Conservation (phyloP, 2,329 filamentous ascomycete species). For the Helotiales sp. region DNA sequence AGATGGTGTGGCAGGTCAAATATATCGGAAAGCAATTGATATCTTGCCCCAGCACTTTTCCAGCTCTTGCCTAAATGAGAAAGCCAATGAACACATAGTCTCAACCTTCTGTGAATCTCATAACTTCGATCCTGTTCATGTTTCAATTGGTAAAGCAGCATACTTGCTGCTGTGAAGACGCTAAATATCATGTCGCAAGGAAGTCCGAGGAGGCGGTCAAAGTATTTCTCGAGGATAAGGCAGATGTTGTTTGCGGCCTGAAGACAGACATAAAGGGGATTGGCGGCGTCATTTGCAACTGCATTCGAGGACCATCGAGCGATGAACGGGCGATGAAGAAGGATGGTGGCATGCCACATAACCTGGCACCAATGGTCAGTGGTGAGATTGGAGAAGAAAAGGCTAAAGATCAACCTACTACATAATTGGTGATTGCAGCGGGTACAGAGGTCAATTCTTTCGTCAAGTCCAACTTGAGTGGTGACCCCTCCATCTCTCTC, state of each 20-base stretch:
- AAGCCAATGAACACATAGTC: slow-evolving; percentile 34
- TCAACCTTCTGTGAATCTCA: slow-evolving; percentile 25
- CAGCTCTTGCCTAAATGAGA: slow-evolving; percentile 32
- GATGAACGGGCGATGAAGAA: slow-evolving; percentile 34
- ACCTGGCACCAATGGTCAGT: slow-evolving; percentile 20
- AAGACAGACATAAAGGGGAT: slow-evolving; percentile 28
- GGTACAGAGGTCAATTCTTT: slow-evolving; percentile 28
- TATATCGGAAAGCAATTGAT: slow-evolving; percentile 30
- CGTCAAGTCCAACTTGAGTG: slow-evolving; percentile 30
- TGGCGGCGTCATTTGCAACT: slow-evolving; percentile 8
- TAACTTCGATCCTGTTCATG: slow-evolving; percentile 9
- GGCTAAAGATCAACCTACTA: slow-evolving; percentile 21
- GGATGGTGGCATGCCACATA: slow-evolving; percentile 30
- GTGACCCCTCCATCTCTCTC: slow-evolving; percentile 26
- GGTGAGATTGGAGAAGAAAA: background rate
- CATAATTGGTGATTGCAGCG: slow-evolving; percentile 31
- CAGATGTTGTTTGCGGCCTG: slow-evolving; percentile 33
- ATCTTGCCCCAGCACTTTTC: slow-evolving; percentile 33
- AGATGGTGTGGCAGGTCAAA: slow-evolving; percentile 23
- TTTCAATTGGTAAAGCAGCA: slow-evolving; percentile 29
- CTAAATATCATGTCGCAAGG: slow-evolving; percentile 35
- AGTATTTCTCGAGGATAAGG: slow-evolving; percentile 30
- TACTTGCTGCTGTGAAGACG: slow-evolving; percentile 33
- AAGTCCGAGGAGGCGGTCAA: slow-evolving; percentile 28
- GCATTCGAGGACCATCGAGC: slow-evolving; percentile 24